phyloP scores from a whole-genome alignment of 2,329 filamentous ascomycete species.

The Arthroderma sp. region DNA sequence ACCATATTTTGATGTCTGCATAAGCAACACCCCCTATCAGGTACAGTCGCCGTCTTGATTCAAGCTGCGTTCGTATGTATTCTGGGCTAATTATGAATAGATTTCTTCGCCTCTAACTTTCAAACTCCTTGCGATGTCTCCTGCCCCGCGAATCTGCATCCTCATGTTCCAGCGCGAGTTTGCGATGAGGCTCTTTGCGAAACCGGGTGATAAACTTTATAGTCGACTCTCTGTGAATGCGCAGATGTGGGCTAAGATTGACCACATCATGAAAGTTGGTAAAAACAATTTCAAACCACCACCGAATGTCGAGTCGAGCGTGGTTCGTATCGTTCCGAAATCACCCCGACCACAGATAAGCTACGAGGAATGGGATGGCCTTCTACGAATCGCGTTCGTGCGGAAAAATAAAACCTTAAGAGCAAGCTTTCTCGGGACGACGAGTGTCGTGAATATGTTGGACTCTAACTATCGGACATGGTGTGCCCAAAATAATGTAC shows the following conservation, averaged over 20 bases:
- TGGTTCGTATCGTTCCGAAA: constrained; percentile 83
- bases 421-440: constrained; percentile 66
- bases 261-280: constrained; percentile 77
- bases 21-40: constrained; percentile 62
- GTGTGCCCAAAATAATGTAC: constrained; percentile 74
- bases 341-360: constrained; percentile 71
- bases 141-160: constrained; percentile 68
- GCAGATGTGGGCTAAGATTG: constrained; percentile 73
- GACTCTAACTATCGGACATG: constrained; percentile 82
- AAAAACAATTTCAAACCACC: constrained; percentile 95
- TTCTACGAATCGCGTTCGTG: constrained; percentile 69
- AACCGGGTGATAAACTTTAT: constrained; percentile 78
- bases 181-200: constrained; percentile 75
- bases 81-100: constrained; percentile 26
- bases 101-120: constrained; percentile 90
- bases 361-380: constrained; percentile 90
- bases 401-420: constrained; percentile 85
- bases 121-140: constrained; percentile 68
- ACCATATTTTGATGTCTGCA: constrained; percentile 70
- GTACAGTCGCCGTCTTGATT: constrained; percentile 22
- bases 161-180: constrained; percentile 98
- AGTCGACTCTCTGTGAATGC: constrained; percentile 83
- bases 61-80: not conserved
- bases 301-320: constrained; percentile 79
- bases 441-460: constrained; percentile 66